Conservation (phyloP, 495 filamentous ascomycete genomes). For the Aspergillus diversus region DNA sequence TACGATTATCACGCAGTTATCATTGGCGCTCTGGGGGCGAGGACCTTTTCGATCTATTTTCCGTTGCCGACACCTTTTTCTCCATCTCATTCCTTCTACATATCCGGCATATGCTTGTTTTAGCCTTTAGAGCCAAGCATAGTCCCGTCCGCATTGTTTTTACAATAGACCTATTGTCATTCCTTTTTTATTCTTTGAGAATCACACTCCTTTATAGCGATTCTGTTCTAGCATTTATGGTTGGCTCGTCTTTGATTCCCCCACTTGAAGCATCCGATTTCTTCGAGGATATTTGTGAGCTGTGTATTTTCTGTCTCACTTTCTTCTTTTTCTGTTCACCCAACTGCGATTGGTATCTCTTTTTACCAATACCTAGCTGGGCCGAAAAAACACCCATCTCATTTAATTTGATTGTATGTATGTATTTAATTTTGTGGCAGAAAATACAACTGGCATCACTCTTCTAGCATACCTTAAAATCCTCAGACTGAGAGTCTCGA, state of each 20-base stretch:
- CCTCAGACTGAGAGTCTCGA: neutral
- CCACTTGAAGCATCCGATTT: conserved; percentile 28
- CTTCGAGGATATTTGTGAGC: conserved; percentile 14
- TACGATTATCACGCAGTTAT: conserved; percentile 50
- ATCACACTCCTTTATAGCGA: conserved; percentile 26
- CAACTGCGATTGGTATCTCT: conserved; percentile 4
- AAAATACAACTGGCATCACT: conserved; percentile 20
- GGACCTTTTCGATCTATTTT: conserved; percentile 31
- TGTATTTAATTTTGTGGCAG: conserved; percentile 35
- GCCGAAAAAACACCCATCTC: conserved; percentile 23
- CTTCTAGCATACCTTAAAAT: neutral
- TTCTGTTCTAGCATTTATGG: conserved; percentile 29
- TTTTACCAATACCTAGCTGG: conserved; percentile 2
- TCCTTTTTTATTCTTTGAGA: conserved; percentile 24
- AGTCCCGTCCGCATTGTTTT: conserved; percentile 18
- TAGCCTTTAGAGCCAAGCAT: conserved; percentile 5
- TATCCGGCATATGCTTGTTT: conserved; percentile 13
- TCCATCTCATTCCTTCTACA: conserved; percentile 24
- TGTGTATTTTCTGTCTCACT: conserved; percentile 22
- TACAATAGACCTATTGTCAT: conserved; percentile 26
- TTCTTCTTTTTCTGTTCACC: conserved; percentile 17
- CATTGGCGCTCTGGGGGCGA: conserved; percentile 42
- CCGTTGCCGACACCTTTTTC: conserved; percentile 16
- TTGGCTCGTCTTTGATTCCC: conserved; percentile 31
- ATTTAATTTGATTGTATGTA: conserved; percentile 26